Evolutionary conservation across 352 stramenopile genomes (phyloP).

Genomic region (Phytophthora vignae): DNA sequence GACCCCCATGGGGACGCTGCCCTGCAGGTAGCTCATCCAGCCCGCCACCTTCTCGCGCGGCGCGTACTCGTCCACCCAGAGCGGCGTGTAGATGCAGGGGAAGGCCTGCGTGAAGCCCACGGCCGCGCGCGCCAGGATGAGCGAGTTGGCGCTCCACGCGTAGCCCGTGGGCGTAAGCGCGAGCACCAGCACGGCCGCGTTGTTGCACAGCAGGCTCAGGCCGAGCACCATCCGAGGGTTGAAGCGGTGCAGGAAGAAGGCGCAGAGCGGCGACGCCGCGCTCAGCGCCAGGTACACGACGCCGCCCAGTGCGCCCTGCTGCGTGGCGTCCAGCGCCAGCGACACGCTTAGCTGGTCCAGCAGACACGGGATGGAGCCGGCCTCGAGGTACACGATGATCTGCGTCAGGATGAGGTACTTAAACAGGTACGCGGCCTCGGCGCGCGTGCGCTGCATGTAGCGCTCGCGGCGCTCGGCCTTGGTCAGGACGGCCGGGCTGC

Average conservation of each 20-base stretch:
- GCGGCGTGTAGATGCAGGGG: slow-evolving; percentile 82
- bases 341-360: slow-evolving; percentile 82
- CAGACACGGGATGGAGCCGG: slow-evolving; percentile 81
- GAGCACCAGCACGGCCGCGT: slow-evolving; percentile 76
- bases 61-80: slow-evolving; percentile 89
- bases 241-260: slow-evolving; percentile 77
- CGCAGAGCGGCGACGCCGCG: slow-evolving; percentile 78
- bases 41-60: slow-evolving; percentile 75
- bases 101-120: slow-evolving; percentile 89
- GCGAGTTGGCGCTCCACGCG: slow-evolving; percentile 68
- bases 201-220: slow-evolving; percentile 79
- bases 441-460: slow-evolving; percentile 78
- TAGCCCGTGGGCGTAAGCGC: slow-evolving; percentile 79
- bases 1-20: slow-evolving; percentile 83
- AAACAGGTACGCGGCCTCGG: slow-evolving; percentile 83
- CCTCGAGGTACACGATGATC: slow-evolving; percentile 85
- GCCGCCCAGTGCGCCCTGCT: slow-evolving; percentile 79
- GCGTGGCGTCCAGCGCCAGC: slow-evolving; percentile 70
- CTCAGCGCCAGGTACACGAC: slow-evolving; percentile 85
- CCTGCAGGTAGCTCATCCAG: slow-evolving; percentile 90
- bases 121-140: slow-evolving; percentile 72
- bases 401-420: slow-evolving; percentile 90
- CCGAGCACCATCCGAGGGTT: slow-evolving; percentile 72
- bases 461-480: slow-evolving; percentile 70
- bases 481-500: slow-evolving; percentile 29